Base-by-base conservation (phyloP, 1,284 basidiomycete species). In the Butyriboletus appendiculatus region DNA sequence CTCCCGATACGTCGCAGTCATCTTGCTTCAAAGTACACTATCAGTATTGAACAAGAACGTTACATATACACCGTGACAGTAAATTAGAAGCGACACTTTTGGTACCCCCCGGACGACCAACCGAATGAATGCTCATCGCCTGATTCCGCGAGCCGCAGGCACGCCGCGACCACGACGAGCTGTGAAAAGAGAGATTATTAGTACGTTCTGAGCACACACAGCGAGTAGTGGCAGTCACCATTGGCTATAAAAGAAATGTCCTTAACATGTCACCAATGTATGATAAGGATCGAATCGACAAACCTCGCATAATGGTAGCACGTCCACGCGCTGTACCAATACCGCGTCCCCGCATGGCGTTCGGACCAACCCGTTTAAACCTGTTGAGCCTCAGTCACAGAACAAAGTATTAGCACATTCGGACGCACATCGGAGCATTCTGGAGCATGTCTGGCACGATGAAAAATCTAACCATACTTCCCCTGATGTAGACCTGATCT, bases 401-500 rank as follows among this genome's bases (percentile, higher is more conserved):
- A 42, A 32, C 20, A 50, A 48, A 28, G 4, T 32, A 37, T 20
- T 24, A 33, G 22, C 5, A 9, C 37, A 38, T 32, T 50, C 35
- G 53, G 37, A 80, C 92, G 74, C 70, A 96, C 97, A 99, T 99
- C 20, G 97, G 97, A 26, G 97, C 97, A 72, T 99, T 98, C 70
- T 98, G 93, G 62, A 99, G 81, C 90, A 99, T 98, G 74, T 99
- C 97, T 46, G 97, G 97, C 26, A 99, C 97, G 71, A 99, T 98
- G 79, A 98, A 96, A 81, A 98, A 98, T 65, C 95, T 85, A 67
- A 96, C 79, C 93, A 98, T 98, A 73, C 92, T 96, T 61, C 97
- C 97, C 62, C 97, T 84, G 66, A 99, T 99, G 76, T 99, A 99
- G 40, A 98, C 96, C 75, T 98, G 96, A 78, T 99, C 96, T 52